A percentile compares a stretch with the other conserved stretches of the same genome.
Evolutionary conservation across 768 basidiomycete species (phyloP).

Genomic region (Fibroporia radiculosa): DNA sequence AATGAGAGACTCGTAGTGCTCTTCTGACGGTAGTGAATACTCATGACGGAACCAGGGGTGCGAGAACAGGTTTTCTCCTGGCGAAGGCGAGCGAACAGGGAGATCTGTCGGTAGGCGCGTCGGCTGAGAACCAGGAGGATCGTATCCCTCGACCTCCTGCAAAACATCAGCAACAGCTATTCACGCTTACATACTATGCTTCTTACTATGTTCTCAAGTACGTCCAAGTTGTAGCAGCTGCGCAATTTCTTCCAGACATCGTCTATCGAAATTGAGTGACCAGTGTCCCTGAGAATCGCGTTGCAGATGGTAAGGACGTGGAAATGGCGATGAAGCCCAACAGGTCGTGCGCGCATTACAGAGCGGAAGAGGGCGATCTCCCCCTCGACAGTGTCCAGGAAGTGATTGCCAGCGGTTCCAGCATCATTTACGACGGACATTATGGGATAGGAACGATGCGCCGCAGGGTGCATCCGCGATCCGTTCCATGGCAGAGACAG

Average conservation of each 20-base stretch:
- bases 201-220: slow-evolving; percentile 58
- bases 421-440: neutral
- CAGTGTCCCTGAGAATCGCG: slow-evolving; percentile 65
- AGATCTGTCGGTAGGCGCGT: slow-evolving; percentile 35
- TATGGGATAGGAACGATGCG: neutral
- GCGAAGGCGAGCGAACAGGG: slow-evolving; percentile 58
- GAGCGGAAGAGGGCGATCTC: slow-evolving; percentile 84
- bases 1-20: slow-evolving; percentile 51
- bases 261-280: slow-evolving; percentile 46
- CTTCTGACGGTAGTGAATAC: slow-evolving; percentile 53
- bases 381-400: slow-evolving; percentile 64
- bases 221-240: slow-evolving; percentile 67
- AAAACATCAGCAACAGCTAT: neutral
- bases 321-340: slow-evolving; percentile 79
- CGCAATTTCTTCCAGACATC: slow-evolving; percentile 72
- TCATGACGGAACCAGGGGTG: slow-evolving; percentile 75
- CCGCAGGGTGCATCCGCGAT: too few species aligned
- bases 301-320: slow-evolving; percentile 71
- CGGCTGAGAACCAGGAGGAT: slow-evolving; percentile 13
- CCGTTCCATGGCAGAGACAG: too few species aligned
- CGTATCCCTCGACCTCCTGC: slow-evolving; percentile 39
- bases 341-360: slow-evolving; percentile 72
- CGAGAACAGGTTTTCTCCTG: slow-evolving; percentile 54
- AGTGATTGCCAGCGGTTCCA: neutral
- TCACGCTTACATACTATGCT: neutral